phyloP scores from a whole-genome alignment of 257 asterid genomes.

The Thymus quinquecostatus region DNA sequence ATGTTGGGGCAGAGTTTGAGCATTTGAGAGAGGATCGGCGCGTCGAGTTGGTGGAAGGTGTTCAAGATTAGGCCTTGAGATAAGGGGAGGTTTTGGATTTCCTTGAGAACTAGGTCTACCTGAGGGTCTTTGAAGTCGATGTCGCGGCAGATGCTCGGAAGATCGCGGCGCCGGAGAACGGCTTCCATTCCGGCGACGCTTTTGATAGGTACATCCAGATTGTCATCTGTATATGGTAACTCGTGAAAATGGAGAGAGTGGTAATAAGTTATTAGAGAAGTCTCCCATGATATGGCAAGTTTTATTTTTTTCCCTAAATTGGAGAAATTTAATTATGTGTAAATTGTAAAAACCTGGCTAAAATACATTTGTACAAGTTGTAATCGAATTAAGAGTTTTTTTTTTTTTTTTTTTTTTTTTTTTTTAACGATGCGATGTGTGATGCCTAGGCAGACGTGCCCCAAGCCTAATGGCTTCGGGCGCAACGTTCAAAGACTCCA shows the following conservation, averaged over 20 bases:
- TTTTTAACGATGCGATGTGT: too few relatives aligned
- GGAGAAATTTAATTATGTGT: too few relatives aligned
- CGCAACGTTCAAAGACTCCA: too few relatives aligned
- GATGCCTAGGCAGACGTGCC: too few relatives aligned
- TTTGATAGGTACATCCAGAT: slow-evolving; percentile 45
- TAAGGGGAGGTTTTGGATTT: slow-evolving; percentile 30
- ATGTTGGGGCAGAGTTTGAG: slow-evolving; percentile 48
- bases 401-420: too few relatives aligned
- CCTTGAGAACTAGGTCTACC: slow-evolving; percentile 38
- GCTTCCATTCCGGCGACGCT: slow-evolving; percentile 62
- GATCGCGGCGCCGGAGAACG: slow-evolving; percentile 65
- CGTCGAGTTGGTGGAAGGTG: slow-evolving; percentile 61
- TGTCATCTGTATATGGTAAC: slow-evolving; percentile 37
- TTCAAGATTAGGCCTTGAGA: slow-evolving; percentile 62
- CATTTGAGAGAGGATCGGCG: slow-evolving; percentile 44
- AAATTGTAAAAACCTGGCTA: too few relatives aligned
- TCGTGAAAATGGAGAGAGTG: background rate
- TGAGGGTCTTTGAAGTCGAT: slow-evolving; percentile 28
- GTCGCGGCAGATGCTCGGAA: slow-evolving; percentile 60
- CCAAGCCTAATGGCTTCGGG: too few relatives aligned
- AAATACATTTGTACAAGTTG: too few relatives aligned
- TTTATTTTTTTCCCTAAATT: too few relatives aligned
- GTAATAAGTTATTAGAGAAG: too few relatives aligned
- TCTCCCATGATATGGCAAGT: too few relatives aligned
- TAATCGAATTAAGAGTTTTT: too few relatives aligned